Evolutionary conservation across 345 rosid species (phyloP).

Genomic region (Xanthoceras sorbifolium): DNA sequence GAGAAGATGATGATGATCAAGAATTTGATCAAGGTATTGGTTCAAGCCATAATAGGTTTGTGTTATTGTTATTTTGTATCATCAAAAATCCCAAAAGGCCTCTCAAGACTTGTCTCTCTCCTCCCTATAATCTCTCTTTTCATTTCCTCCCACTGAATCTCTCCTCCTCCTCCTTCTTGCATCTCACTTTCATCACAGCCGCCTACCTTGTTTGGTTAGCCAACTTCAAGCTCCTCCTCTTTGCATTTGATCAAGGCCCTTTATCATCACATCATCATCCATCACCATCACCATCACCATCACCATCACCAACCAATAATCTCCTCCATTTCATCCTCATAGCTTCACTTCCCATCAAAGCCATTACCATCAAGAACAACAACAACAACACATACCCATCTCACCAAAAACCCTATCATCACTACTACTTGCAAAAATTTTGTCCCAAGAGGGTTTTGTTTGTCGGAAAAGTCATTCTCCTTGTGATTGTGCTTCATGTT

Average conservation of each 20-base stretch:
- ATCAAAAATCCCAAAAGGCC: constrained; percentile 33
- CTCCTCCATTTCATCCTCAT: constrained; percentile 58
- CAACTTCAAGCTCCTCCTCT: constrained; percentile 68
- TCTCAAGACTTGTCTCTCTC: constrained; percentile 34
- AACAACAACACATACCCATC: background rate
- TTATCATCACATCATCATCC: constrained; percentile 24
- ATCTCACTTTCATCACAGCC: constrained; percentile 34
- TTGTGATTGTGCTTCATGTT: constrained; percentile 31
- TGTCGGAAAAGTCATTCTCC: constrained; percentile 34
- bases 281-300: too few relatives aligned
- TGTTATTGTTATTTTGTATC: constrained; percentile 35
- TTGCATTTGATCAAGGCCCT: constrained; percentile 63
- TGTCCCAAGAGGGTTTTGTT: constrained; percentile 11
- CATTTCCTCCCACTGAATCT: constrained; percentile 40
- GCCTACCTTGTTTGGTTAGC: constrained; percentile 66
- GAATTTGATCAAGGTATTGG: constrained; percentile 35
- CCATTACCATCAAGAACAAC: background rate
- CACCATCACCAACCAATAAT: constrained; percentile 26
- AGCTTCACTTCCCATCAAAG: constrained; percentile 63
- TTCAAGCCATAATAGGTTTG: constrained; percentile 11
- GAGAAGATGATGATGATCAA: too few relatives aligned
- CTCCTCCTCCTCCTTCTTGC: constrained; percentile 33
- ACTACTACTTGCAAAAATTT: background rate
- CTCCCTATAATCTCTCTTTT: constrained; percentile 44
- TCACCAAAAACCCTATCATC: background rate